Percentiles rank a stretch among this genome's conserved stretches.
phyloP scores from a whole-genome alignment of 768 basidiomycete genomes.

The Suillus cothurnatus region DNA sequence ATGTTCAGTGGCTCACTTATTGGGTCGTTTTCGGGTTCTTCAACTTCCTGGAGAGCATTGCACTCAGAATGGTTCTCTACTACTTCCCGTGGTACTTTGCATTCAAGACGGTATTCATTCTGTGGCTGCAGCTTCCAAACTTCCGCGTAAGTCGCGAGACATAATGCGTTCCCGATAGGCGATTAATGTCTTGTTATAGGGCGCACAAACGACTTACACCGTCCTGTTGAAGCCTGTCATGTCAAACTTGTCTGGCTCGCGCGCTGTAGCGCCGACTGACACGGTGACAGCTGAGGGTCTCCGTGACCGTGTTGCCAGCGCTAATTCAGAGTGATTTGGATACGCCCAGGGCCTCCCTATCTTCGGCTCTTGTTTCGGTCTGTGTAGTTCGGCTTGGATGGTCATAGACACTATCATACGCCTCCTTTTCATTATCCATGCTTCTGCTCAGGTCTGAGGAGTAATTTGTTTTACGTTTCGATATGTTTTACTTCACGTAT shows the following conservation, averaged over 20 bases:
- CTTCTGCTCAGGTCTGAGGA: conserved; percentile 6
- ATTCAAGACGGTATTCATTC: conserved; percentile 87
- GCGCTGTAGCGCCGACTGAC: conserved; percentile 47
- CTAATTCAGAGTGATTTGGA: conserved; percentile 33
- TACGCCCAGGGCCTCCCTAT: neutral
- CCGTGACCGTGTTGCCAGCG: conserved; percentile 46
- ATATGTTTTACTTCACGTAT: conserved; percentile 13
- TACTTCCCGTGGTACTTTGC: conserved; percentile 95
- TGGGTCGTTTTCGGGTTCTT: conserved; percentile 95
- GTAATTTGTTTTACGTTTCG: conserved; percentile 8
- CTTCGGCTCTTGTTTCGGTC: neutral
- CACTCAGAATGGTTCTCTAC: conserved; percentile 82
- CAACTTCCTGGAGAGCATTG: conserved; percentile 90
- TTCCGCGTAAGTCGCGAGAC: conserved; percentile 65
- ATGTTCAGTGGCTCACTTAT: conserved; percentile 97
- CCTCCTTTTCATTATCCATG: conserved; percentile 3
- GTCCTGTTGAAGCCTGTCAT: conserved; percentile 80
- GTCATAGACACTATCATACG: conserved; percentile 12
- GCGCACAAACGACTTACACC: conserved; percentile 82
- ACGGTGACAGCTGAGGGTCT: conserved; percentile 53
- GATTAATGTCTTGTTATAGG: conserved; percentile 47
- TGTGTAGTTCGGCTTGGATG: conserved; percentile 10
- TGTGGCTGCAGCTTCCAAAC: conserved; percentile 89
- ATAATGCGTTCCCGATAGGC: neutral
- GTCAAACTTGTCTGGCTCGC: conserved; percentile 54